Conservation (phyloP, 805 yeast species). For the Pichia thaimueangensis region DNA sequence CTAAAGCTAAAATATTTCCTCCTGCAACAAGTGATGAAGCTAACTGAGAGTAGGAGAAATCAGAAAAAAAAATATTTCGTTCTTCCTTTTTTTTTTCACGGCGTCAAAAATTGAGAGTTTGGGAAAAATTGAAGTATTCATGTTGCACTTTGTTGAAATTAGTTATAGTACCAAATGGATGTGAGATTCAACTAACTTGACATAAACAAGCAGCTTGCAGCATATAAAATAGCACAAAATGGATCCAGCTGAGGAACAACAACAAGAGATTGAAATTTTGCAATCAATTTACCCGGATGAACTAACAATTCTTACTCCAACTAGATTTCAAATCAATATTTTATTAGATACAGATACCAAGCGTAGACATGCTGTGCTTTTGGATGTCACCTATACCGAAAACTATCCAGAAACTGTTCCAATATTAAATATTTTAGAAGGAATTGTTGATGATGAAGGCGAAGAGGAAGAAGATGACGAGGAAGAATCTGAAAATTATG, state of each 20-base stretch:
- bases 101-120: too few species aligned
- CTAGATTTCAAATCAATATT: constrained; percentile 51
- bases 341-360: constrained; percentile 62
- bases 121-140: too few species aligned
- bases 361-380: constrained; percentile 46
- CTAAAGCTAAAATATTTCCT: too few species aligned
- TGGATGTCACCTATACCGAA: constrained; percentile 68
- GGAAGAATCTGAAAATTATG: constrained; percentile 37
- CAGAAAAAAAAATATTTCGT: too few species aligned
- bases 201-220: background rate
- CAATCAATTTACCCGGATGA: constrained; percentile 94
- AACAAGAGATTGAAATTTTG: constrained; percentile 83
- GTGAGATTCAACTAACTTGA: too few species aligned
- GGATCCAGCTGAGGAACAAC: constrained; percentile 64
- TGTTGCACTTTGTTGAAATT: too few species aligned
- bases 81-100: too few species aligned
- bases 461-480: constrained; percentile 42
- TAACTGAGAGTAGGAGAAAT: background rate
- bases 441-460: constrained; percentile 26
- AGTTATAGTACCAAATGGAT: too few species aligned
- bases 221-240: background rate
- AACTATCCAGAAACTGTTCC: constrained; percentile 81
- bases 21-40: too few species aligned
- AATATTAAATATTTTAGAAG: constrained; percentile 32
- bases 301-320: constrained; percentile 39